Conservation (phyloP, 83 land plant species). For the Picea abies region DNA sequence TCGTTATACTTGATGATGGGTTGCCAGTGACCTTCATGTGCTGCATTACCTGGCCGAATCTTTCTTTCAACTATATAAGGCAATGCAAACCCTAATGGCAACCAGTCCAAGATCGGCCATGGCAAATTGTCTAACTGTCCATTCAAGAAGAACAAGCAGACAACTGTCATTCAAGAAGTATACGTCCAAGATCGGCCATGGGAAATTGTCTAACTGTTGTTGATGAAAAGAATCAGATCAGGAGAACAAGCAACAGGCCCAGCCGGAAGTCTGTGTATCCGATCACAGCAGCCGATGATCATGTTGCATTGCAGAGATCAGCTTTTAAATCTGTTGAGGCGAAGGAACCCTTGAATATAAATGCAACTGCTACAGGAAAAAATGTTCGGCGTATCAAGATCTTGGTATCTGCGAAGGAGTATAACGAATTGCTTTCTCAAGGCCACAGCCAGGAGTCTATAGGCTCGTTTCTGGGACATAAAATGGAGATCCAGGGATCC, state of each 20-base stretch:
- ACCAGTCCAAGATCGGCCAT: no score
- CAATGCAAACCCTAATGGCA: no score
- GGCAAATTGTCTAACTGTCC: no score
- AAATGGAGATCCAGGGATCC: neutral
- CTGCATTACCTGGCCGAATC: no score
- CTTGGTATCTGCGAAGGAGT: neutral
- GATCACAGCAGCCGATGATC: neutral
- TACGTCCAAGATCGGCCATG: neutral
- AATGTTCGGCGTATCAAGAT: neutral
- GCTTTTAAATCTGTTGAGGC: neutral
- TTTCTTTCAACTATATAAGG: no score
- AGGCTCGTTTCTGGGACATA: neutral
- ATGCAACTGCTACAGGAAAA: neutral
- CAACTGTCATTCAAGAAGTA: no score
- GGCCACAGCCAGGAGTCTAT: slow-evolving; percentile 5
- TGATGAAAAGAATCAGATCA: neutral
- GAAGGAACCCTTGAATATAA: neutral
- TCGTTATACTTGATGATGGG: no score
- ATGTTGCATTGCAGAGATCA: neutral
- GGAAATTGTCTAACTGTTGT: neutral
- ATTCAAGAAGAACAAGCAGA: no score
- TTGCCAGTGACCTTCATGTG: no score
- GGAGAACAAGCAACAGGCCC: no score
- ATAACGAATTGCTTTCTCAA: neutral
- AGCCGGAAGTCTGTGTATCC: neutral